phyloP scores from a whole-genome alignment of 352 stramenopile species.

The Saprolegnia diclina region DNA sequence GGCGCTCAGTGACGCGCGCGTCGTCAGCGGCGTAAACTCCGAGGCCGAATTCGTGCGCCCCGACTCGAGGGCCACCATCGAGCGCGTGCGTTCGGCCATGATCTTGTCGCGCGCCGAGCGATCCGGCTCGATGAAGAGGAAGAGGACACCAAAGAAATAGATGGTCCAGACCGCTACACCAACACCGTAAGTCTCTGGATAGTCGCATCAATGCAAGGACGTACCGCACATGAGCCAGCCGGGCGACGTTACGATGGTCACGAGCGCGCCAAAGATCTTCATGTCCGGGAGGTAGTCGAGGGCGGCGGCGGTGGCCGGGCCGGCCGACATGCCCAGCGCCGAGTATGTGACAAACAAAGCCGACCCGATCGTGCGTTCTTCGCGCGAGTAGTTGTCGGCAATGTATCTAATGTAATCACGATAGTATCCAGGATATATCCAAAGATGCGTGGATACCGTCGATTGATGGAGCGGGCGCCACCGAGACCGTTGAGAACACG shows the following conservation, averaged over 20 bases:
- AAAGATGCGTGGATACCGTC: constrained; percentile 29
- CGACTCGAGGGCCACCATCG: constrained; percentile 30
- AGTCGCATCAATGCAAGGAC: background rate
- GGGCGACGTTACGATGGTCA: constrained; percentile 86
- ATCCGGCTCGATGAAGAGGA: constrained; percentile 64
- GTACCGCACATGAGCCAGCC: constrained; percentile 83
- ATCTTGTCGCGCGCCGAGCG: constrained; percentile 45
- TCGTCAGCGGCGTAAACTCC: constrained; percentile 44
- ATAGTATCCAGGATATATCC: background rate
- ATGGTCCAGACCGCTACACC: constrained; percentile 43
- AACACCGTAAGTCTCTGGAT: background rate
- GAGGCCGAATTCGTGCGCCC: constrained; percentile 29
- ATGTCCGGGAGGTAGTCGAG: constrained; percentile 64
- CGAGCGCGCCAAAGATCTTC: constrained; percentile 48
- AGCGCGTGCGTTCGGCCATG: constrained; percentile 33
- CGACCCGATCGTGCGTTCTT: constrained; percentile 88
- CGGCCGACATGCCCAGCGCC: constrained; percentile 88
- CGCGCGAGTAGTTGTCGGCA: constrained; percentile 81
- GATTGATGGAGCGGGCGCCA: constrained; percentile 87
- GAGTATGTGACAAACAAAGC: constrained; percentile 90
- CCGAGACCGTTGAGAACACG: constrained; percentile 92
- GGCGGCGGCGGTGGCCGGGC: constrained; percentile 64
- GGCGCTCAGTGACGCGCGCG: constrained; percentile 25
- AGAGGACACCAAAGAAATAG: constrained; percentile 50
- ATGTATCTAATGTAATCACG: constrained; percentile 43